phyloP scores from a whole-genome alignment of 2,329 filamentous ascomycete species.

The Arachnomyces sp. region DNA sequence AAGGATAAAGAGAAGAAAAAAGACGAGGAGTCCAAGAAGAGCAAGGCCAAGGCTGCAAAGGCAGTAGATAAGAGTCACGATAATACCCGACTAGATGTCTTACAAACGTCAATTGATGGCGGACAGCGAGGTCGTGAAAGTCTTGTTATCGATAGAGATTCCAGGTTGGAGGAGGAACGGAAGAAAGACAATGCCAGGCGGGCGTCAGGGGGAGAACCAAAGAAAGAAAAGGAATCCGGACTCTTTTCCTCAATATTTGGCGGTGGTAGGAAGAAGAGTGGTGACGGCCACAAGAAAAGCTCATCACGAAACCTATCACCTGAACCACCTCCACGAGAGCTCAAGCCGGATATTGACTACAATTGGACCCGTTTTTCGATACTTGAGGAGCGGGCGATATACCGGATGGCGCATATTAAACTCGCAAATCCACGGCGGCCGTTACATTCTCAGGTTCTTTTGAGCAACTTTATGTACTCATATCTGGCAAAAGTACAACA shows the following conservation, averaged over 20 bases:
- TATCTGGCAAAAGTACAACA: constrained; percentile 98
- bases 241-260: constrained; percentile 93
- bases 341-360: constrained; percentile 86
- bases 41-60: constrained; percentile 53
- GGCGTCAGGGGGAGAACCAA: constrained; percentile 56
- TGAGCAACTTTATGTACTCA: constrained; percentile 99
- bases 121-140: constrained; percentile 59
- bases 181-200: constrained; percentile 77
- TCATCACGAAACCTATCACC: constrained; percentile 68
- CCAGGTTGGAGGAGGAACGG: constrained; percentile 59
- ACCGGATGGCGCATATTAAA: constrained; percentile 98
- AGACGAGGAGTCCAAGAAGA: constrained; percentile 56
- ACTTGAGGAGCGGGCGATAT: constrained; percentile 91
- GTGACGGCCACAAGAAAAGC: constrained; percentile 71
- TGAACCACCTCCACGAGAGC: constrained; percentile 63
- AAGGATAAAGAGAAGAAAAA: constrained; percentile 52
- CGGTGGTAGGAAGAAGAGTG: constrained; percentile 77
- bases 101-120: constrained; percentile 79
- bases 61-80: constrained; percentile 57
- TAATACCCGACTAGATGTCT: constrained; percentile 72
- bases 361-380: constrained; percentile 95
- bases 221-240: constrained; percentile 80
- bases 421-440: constrained; percentile 92
- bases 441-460: constrained; percentile 84
- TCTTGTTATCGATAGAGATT: constrained; percentile 70